These are phyloP conservation scores for Neonectria sp. DNA, from an alignment of 2,329 filamentous ascomycete genomes.

Conservation along the genomic window DNA sequence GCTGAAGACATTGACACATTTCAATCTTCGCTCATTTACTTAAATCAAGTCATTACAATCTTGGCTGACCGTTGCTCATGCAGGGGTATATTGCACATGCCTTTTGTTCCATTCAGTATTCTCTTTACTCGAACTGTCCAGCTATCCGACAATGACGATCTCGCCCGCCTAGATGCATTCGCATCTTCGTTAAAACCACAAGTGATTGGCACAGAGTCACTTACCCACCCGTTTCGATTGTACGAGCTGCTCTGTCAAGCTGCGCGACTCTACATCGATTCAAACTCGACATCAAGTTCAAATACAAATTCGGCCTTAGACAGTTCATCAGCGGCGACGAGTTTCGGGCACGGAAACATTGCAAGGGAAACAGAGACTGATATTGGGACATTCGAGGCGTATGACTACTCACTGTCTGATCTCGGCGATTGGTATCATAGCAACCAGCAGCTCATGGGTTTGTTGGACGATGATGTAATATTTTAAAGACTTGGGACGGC, in stretches of 20 bases:
- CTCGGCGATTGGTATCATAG: constrained; percentile 37
- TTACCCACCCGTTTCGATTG: constrained; percentile 52
- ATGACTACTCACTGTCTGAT: constrained; percentile 11
- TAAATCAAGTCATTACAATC: background rate
- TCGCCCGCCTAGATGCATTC: constrained; percentile 49
- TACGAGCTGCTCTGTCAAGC: constrained; percentile 54
- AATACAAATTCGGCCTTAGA: background rate
- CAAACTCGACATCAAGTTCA: background rate
- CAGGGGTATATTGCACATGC: constrained; percentile 54
- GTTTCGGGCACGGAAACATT: background rate
- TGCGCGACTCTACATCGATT: constrained; percentile 48
- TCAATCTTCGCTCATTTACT: too few relatives aligned
- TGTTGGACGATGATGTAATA: constrained; percentile 35
- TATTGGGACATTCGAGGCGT: background rate
- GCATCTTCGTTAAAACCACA: constrained; percentile 48
- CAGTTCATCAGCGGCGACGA: background rate
- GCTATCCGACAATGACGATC: constrained; percentile 21
- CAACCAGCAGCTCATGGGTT: constrained; percentile 38
- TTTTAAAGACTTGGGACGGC: background rate
- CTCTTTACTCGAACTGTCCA: constrained; percentile 52
- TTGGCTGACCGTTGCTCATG: background rate
- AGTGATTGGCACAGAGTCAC: constrained; percentile 27
- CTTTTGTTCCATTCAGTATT: constrained; percentile 58
- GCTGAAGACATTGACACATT: background rate
- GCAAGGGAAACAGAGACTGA: background rate